Conservation (phyloP, 176 grass and related monocot genomes). For the Thinopyrum elongatum region DNA sequence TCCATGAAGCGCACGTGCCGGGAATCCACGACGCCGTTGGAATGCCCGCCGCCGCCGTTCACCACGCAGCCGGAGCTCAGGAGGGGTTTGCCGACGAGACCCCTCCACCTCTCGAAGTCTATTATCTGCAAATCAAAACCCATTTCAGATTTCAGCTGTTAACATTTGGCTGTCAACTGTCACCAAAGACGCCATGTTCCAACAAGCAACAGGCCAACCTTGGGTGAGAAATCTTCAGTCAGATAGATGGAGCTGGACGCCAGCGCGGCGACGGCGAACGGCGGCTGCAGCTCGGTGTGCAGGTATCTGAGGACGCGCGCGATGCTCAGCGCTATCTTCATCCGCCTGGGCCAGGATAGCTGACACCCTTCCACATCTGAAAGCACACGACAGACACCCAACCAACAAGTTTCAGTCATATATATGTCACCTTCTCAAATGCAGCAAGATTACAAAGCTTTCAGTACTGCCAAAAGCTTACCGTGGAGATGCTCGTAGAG, state of each 20-base stretch:
- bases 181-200: neutral
- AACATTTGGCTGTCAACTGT: neutral
- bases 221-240: conserved; percentile 88
- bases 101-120: conserved; percentile 90
- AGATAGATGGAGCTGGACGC: conserved; percentile 86
- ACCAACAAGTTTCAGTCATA: neutral
- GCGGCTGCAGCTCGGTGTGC: conserved; percentile 84
- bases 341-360: conserved; percentile 82
- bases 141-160: neutral
- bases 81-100: conserved; percentile 52
- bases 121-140: conserved; percentile 53
- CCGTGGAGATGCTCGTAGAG: conserved; percentile 85
- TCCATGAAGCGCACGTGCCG: conserved; percentile 60
- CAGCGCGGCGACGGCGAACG: conserved; percentile 62
- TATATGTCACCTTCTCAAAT: too few relatives aligned
- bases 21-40: conserved; percentile 35
- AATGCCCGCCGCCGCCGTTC: conserved; percentile 37
- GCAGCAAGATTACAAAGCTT: neutral
- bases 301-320: conserved; percentile 69
- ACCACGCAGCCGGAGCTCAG: conserved; percentile 37
- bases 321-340: conserved; percentile 67
- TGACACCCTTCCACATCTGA: conserved; percentile 81
- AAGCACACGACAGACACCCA: neutral
- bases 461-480: conserved; percentile 2
- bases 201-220: conserved; percentile 35